These are phyloP conservation scores for Mycena maculata DNA, from an alignment of 768 basidiomycete species.

Conservation along the genomic window DNA sequence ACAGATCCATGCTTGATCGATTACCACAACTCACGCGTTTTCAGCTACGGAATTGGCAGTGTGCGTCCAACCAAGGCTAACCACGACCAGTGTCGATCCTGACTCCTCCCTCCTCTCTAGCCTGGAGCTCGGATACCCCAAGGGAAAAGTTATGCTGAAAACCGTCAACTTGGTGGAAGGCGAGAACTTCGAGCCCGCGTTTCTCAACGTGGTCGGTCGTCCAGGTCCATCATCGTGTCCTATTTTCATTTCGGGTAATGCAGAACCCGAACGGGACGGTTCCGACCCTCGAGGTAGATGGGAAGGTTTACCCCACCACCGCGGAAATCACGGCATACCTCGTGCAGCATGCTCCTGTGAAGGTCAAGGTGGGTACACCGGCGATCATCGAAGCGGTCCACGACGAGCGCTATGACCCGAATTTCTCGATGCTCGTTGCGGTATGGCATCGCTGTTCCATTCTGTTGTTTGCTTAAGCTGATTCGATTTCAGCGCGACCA, in stretches of 20 bases:
- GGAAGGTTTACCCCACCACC: conserved; percentile 53
- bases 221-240: too few species aligned
- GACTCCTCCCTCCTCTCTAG: too few species aligned
- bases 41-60: neutral
- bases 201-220: neutral
- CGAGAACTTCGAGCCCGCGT: conserved; percentile 1
- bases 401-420: conserved; percentile 59
- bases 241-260: too few species aligned
- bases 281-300: conserved; percentile 53
- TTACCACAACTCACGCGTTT: too few species aligned
- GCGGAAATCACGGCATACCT: conserved; percentile 55
- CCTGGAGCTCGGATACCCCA: neutral
- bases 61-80: neutral
- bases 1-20: too few species aligned
- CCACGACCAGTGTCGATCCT: too few species aligned
- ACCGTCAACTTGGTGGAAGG: neutral
- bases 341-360: conserved; percentile 49
- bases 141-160: neutral
- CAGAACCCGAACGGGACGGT: conserved; percentile 58
- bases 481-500: conserved; percentile 52
- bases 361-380: conserved; percentile 46
- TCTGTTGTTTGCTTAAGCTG: neutral
- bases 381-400: conserved; percentile 56
- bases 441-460: conserved; percentile 41
- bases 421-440: conserved; percentile 56